Conservation (phyloP, 2,329 filamentous ascomycete species). For the Chrysoporthe cubensis region DNA sequence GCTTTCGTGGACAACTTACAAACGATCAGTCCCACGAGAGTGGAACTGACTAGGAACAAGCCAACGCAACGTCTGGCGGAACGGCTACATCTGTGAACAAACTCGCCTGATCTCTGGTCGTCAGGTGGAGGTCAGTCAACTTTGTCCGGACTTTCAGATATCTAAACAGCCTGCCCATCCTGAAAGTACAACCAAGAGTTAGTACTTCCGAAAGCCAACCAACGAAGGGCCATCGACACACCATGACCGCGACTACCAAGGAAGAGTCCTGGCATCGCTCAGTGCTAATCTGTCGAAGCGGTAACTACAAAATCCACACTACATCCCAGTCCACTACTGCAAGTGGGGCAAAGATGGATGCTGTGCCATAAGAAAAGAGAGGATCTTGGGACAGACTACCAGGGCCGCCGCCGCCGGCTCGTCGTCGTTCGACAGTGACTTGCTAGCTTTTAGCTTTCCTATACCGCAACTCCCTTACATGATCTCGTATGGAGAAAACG, state of each 20-base stretch:
- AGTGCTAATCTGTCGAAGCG: slow-evolving; percentile 13
- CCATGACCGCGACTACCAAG: not conserved
- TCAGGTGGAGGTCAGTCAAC: not conserved
- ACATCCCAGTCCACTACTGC: slow-evolving; percentile 14
- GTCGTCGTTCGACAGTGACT: too few species aligned
- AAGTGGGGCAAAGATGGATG: slow-evolving; percentile 14
- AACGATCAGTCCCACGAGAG: not conserved
- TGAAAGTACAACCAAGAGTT: not conserved
- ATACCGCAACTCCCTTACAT: not conserved
- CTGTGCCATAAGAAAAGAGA: slow-evolving; percentile 5
- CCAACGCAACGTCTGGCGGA: not conserved
- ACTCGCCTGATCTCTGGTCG: not conserved
- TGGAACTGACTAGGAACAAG: not conserved
- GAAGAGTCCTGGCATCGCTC: not conserved
- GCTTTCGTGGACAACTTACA: not conserved
- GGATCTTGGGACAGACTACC: not conserved
- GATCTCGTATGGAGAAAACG: not conserved
- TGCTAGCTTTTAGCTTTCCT: not conserved
- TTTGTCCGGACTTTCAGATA: not conserved
- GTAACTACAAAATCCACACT: slow-evolving; percentile 7
- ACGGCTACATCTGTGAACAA: not conserved
- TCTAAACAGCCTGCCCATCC: not conserved
- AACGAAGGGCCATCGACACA: not conserved
- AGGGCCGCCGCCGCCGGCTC: not conserved
- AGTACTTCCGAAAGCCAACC: not conserved